These are phyloP conservation scores for Trichophaea hybrida DNA, from an alignment of 2,329 filamentous ascomycete genomes.

Conservation along the genomic window DNA sequence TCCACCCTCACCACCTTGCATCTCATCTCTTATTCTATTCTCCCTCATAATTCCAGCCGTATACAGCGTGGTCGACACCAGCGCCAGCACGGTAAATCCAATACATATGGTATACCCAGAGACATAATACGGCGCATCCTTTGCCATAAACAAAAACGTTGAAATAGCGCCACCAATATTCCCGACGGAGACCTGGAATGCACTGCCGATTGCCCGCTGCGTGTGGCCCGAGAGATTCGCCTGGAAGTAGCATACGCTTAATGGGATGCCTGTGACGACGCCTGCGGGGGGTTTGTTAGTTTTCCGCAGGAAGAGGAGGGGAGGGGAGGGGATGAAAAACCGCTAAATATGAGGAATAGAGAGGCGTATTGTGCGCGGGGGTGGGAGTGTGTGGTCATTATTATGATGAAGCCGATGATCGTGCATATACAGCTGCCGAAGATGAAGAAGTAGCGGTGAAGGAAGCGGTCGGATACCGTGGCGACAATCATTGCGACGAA, in stretches of 20 bases:
- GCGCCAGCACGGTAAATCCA: conserved; percentile 53
- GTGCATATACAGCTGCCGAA: conserved; percentile 52
- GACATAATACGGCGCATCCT: conserved; percentile 53
- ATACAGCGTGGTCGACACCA: background rate
- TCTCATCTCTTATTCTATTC: background rate
- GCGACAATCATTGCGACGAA: conserved; percentile 64
- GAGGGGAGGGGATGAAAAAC: too few species aligned
- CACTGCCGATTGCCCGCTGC: conserved; percentile 53
- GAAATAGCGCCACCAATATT: conserved; percentile 69
- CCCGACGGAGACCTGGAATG: conserved; percentile 62
- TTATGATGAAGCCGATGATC: conserved; percentile 60
- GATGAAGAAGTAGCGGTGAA: conserved; percentile 62
- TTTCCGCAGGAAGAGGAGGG: too few species aligned
- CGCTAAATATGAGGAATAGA: conserved; percentile 60
- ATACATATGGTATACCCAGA: conserved; percentile 67
- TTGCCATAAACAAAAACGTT: conserved; percentile 52
- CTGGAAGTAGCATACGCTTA: conserved; percentile 70
- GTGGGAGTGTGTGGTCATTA: conserved; percentile 53
- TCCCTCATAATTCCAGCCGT: background rate
- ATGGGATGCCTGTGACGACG: conserved; percentile 79
- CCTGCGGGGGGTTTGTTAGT: conserved; percentile 32
- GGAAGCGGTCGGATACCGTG: conserved; percentile 52
- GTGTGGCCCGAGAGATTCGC: conserved; percentile 66
- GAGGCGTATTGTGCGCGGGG: conserved; percentile 53
- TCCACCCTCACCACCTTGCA: background rate